Conservation (phyloP, 1,284 basidiomycete species). For the Apiotrichum porosum region DNA sequence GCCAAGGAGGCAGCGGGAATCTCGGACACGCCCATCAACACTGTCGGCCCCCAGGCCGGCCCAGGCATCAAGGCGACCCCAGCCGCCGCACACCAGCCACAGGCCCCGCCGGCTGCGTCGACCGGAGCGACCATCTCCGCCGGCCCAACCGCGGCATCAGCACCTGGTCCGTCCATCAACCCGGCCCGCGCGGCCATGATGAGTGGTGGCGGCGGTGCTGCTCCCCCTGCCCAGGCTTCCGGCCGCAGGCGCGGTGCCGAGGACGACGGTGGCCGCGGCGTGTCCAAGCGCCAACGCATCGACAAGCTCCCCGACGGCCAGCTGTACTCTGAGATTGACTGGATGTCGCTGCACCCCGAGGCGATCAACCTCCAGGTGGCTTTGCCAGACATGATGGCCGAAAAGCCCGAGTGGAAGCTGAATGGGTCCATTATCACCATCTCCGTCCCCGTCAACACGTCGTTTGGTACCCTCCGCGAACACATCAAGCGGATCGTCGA, state of each 20-base stretch:
- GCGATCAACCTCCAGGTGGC: constrained; percentile 78
- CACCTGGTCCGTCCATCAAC: constrained; percentile 28
- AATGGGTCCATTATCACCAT: constrained; percentile 72
- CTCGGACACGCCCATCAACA: constrained; percentile 16
- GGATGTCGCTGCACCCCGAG: constrained; percentile 82
- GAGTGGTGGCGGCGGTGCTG: constrained; percentile 3
- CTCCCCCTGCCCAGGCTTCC: constrained; percentile 1
- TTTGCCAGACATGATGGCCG: constrained; percentile 69
- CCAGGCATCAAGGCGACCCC: constrained; percentile 24
- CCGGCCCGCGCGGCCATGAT: constrained; percentile 52
- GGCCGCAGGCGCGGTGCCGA: constrained; percentile 20
- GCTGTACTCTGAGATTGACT: constrained; percentile 55
- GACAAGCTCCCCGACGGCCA: constrained; percentile 16
- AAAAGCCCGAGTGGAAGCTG: constrained; percentile 86
- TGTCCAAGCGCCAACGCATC: constrained; percentile 15
- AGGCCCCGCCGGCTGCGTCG: constrained; percentile 39
- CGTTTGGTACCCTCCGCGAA: constrained; percentile 81
- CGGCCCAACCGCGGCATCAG: constrained; percentile 33
- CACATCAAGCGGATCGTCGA: constrained; percentile 71
- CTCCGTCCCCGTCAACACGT: constrained; percentile 67
- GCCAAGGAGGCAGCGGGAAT: constrained; percentile 70
- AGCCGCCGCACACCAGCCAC: constrained; percentile 11
- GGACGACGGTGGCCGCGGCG: constrained; percentile 14
- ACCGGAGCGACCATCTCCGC: constrained; percentile 46
- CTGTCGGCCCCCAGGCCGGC: constrained; percentile 26